These are phyloP conservation scores for Bisporella sp. DNA, from an alignment of 2,329 filamentous ascomycete genomes.

Conservation along the genomic window DNA sequence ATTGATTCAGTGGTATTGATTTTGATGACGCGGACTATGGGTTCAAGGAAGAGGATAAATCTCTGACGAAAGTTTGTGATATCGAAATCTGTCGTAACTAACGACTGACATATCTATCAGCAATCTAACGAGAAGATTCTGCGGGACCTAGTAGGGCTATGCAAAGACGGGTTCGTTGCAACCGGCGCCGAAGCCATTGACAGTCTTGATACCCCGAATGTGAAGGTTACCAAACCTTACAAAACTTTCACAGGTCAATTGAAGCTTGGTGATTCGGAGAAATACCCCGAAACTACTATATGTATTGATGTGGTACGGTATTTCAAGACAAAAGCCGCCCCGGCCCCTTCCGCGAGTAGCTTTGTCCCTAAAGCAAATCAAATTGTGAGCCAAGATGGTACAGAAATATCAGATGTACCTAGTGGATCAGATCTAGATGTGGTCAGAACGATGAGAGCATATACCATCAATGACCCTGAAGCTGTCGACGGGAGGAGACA, in stretches of 20 bases:
- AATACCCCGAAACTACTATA: constrained; percentile 62
- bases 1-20: constrained; percentile 64
- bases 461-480: constrained; percentile 70
- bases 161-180: constrained; percentile 64
- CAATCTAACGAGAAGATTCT: constrained; percentile 67
- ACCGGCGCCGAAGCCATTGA: constrained; percentile 81
- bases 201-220: constrained; percentile 67
- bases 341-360: constrained; percentile 67
- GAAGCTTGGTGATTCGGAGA: constrained; percentile 69
- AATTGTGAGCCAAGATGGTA: constrained; percentile 18
- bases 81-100: neutral
- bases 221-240: constrained; percentile 71
- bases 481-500: constrained; percentile 75
- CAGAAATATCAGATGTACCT: constrained; percentile 34
- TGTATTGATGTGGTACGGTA: constrained; percentile 86
- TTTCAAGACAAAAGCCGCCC: constrained; percentile 74
- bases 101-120: constrained; percentile 31
- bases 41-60: constrained; percentile 86
- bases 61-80: constrained; percentile 52
- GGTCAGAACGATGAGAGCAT: constrained; percentile 72
- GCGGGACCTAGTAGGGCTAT: constrained; percentile 57
- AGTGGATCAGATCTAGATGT: constrained; percentile 47
- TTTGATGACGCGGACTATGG: constrained; percentile 90
- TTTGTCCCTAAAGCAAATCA: constrained; percentile 50
- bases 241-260: constrained; percentile 74